Conservation (phyloP, 2,329 filamentous ascomycete genomes). For the Paracamarosporium sp. region DNA sequence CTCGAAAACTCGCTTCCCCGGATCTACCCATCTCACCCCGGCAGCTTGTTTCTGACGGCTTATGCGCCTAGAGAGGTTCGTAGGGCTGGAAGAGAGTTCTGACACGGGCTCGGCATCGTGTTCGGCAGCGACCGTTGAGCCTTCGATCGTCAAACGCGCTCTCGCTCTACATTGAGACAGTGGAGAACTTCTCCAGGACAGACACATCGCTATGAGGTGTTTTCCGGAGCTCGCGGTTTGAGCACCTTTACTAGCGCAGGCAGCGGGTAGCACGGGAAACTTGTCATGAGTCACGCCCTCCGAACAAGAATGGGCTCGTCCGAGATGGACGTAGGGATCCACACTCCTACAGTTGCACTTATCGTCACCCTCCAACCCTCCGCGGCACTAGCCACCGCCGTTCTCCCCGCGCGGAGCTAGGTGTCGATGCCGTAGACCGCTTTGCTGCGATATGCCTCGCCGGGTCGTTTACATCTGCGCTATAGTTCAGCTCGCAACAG, state of each 20-base stretch:
- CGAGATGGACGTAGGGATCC: background rate
- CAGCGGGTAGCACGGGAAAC: background rate
- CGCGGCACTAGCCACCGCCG: background rate
- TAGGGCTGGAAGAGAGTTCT: slow-evolving; percentile 19
- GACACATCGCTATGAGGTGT: background rate
- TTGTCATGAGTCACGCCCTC: background rate
- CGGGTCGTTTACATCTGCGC: background rate
- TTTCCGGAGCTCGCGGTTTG: background rate
- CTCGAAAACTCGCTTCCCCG: slow-evolving; percentile 7
- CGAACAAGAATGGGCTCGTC: background rate
- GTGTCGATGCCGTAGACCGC: background rate
- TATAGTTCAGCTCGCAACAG: background rate
- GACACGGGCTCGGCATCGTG: slow-evolving; percentile 9
- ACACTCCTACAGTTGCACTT: background rate
- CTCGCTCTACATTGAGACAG: background rate
- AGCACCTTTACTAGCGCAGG: background rate
- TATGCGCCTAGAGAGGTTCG: background rate
- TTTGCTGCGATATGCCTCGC: background rate
- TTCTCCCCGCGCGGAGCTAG: background rate
- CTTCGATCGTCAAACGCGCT: background rate
- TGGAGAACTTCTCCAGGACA: background rate
- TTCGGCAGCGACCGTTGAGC: background rate
- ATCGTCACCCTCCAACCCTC: background rate
- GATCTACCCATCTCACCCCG: slow-evolving; percentile 4
- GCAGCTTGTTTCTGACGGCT: slow-evolving; percentile 6